Percentiles rank a stretch among this genome's conserved stretches.
These are phyloP conservation scores for Penicillium daleae DNA, from an alignment of 495 filamentous ascomycete species.

Conservation along the genomic window DNA sequence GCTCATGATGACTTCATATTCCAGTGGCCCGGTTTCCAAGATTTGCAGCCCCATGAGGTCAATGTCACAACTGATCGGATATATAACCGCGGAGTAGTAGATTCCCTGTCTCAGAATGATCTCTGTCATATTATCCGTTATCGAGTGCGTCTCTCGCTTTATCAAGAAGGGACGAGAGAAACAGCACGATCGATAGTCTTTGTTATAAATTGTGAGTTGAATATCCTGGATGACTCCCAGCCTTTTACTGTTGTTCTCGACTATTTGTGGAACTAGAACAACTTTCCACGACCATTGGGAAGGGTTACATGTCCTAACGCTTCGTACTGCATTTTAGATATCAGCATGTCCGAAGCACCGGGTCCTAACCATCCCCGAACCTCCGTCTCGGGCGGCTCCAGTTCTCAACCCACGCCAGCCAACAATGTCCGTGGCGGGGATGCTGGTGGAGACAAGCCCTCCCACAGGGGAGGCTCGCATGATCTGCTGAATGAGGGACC, in stretches of 20 bases:
- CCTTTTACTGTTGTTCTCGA: no score
- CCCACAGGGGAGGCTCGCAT: slow-evolving; percentile 24
- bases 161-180: slow-evolving; percentile 12
- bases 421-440: slow-evolving; percentile 34
- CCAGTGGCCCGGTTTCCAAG: slow-evolving; percentile 1
- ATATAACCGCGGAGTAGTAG: neutral
- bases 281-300: no score
- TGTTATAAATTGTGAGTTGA: neutral
- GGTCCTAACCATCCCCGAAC: slow-evolving; percentile 13
- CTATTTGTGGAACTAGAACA: no score
- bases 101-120: slow-evolving; percentile 4
- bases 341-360: slow-evolving; percentile 19
- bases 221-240: neutral
- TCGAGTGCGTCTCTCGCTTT: slow-evolving; percentile 15
- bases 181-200: slow-evolving; percentile 11
- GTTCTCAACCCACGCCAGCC: slow-evolving; percentile 37
- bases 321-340: neutral
- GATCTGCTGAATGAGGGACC: slow-evolving; percentile 20
- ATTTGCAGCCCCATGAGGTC: slow-evolving; percentile 9
- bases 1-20: slow-evolving; percentile 32
- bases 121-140: slow-evolving; percentile 14
- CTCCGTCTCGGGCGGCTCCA: slow-evolving; percentile 33
- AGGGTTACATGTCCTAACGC: no score
- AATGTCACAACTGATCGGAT: slow-evolving; percentile 1
- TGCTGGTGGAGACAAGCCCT: slow-evolving; percentile 28